These are phyloP conservation scores for Chaetomium olivaceum DNA, from an alignment of 2,329 filamentous ascomycete genomes.

Conservation along the genomic window DNA sequence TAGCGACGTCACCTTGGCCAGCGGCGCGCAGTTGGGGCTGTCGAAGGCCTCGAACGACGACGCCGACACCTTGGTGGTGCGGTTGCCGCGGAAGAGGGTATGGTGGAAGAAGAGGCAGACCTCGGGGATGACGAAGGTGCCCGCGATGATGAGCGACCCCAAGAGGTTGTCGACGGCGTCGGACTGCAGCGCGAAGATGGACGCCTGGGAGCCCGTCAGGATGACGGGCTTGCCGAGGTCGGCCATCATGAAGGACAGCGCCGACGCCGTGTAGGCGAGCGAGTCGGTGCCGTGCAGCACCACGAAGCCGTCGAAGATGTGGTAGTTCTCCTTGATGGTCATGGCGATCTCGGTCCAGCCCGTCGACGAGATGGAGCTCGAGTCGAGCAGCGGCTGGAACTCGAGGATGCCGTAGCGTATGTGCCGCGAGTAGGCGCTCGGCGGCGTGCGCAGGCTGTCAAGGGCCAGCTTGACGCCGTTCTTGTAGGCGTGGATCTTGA, in stretches of 20 bases:
- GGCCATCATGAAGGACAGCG: constrained; percentile 88
- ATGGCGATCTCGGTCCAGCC: constrained; percentile 84
- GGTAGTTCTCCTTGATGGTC: constrained; percentile 81
- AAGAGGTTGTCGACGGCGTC: constrained; percentile 91
- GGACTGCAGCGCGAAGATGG: constrained; percentile 86
- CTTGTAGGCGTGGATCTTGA: constrained; percentile 53
- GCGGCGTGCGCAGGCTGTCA: constrained; percentile 74
- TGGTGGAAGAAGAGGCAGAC: constrained; percentile 94
- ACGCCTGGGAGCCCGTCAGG: constrained; percentile 78
- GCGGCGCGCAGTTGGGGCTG: constrained; percentile 79
- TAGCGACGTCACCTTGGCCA: constrained; percentile 79
- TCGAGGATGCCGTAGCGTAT: constrained; percentile 84
- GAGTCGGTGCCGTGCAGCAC: constrained; percentile 90
- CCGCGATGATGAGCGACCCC: constrained; percentile 83
- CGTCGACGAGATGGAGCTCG: constrained; percentile 81
- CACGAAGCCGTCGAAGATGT: constrained; percentile 86
- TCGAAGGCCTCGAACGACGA: constrained; percentile 85
- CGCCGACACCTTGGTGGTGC: constrained; percentile 84
- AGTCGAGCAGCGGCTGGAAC: constrained; percentile 82
- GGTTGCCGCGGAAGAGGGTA: constrained; percentile 83
- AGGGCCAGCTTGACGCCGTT: constrained; percentile 54
- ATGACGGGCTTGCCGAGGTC: constrained; percentile 91
- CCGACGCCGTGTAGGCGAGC: constrained; percentile 83
- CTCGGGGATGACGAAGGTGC: constrained; percentile 89
- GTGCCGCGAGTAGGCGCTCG: constrained; percentile 76